Evolutionary conservation across 1,139 yeast genomes (phyloP).

Genomic region (Sugiyamaella paludigena): DNA sequence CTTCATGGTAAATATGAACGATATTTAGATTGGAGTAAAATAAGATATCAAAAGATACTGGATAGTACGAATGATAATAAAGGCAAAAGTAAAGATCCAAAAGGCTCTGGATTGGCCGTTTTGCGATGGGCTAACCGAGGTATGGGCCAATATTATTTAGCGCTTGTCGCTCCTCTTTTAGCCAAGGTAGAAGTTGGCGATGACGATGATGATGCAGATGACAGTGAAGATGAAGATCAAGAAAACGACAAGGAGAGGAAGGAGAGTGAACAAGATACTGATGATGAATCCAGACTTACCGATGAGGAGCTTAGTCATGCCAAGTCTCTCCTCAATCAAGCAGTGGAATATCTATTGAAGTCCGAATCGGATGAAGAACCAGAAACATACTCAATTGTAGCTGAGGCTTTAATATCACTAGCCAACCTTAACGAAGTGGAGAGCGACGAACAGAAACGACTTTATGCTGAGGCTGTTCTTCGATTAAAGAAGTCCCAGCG

Average conservation of each 20-base stretch:
- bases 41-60: constrained; percentile 25
- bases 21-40: constrained; percentile 27
- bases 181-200: constrained; percentile 34
- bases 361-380: constrained; percentile 75
- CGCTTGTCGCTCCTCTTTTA: constrained; percentile 37
- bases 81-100: constrained; percentile 23
- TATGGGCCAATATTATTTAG: constrained; percentile 36
- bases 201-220: constrained; percentile 28
- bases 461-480: constrained; percentile 61
- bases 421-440: constrained; percentile 72
- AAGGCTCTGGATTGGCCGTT: constrained; percentile 18
- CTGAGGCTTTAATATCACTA: constrained; percentile 77
- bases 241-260: constrained; percentile 20
- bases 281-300: constrained; percentile 45
- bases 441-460: constrained; percentile 59
- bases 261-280: constrained; percentile 29
- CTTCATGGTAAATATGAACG: constrained; percentile 16
- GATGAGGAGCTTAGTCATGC: constrained; percentile 52
- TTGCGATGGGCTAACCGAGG: constrained; percentile 34
- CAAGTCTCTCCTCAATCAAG: constrained; percentile 49
- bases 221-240: constrained; percentile 28
- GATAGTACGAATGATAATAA: constrained; percentile 23
- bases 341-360: constrained; percentile 54
- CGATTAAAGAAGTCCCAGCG: constrained; percentile 37
- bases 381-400: constrained; percentile 72